phyloP scores from a whole-genome alignment of 768 basidiomycete genomes.

The Pilatotrama ljubarskyi region DNA sequence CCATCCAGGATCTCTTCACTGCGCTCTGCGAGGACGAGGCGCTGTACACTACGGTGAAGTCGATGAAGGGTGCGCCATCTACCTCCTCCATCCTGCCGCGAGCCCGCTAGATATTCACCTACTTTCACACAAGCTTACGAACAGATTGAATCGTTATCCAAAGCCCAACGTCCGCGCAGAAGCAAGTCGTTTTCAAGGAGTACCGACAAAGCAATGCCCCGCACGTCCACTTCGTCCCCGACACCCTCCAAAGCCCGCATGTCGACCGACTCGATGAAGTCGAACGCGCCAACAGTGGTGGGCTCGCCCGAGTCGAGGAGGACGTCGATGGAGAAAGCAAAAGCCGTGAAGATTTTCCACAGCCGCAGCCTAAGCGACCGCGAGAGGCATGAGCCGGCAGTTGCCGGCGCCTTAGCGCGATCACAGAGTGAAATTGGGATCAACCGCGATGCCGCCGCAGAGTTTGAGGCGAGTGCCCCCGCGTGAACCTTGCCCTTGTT shows the following conservation, averaged over 20 bases:
- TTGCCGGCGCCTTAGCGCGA: slow-evolving; percentile 32
- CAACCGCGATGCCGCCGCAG: slow-evolving; percentile 16
- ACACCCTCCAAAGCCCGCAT: slow-evolving; percentile 24
- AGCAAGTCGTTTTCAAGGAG: slow-evolving; percentile 68
- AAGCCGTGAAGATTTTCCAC: slow-evolving; percentile 65
- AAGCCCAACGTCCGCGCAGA: slow-evolving; percentile 55
- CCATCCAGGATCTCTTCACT: slow-evolving; percentile 78
- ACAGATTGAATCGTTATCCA: slow-evolving; percentile 71
- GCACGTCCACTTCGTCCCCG: slow-evolving; percentile 48
- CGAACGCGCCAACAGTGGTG: slow-evolving; percentile 23
- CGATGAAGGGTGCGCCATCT: slow-evolving; percentile 70
- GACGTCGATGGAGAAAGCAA: slow-evolving; percentile 65
- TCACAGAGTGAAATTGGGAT: slow-evolving; percentile 35
- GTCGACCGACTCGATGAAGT: slow-evolving; percentile 42
- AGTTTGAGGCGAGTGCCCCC: slow-evolving; percentile 25
- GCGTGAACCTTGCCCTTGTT: slow-evolving; percentile 5
- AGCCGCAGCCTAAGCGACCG: slow-evolving; percentile 44
- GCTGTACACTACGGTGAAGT: slow-evolving; percentile 81
- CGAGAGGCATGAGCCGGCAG: slow-evolving; percentile 32
- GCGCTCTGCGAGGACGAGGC: slow-evolving; percentile 90
- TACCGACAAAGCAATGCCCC: slow-evolving; percentile 43
- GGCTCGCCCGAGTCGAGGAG: slow-evolving; percentile 35
- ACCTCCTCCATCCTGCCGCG: not conserved
- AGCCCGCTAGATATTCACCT: not conserved
- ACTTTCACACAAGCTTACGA: slow-evolving; percentile 56